Conservation (phyloP, 257 asterid species). For the Cruciata laevipes region DNA sequence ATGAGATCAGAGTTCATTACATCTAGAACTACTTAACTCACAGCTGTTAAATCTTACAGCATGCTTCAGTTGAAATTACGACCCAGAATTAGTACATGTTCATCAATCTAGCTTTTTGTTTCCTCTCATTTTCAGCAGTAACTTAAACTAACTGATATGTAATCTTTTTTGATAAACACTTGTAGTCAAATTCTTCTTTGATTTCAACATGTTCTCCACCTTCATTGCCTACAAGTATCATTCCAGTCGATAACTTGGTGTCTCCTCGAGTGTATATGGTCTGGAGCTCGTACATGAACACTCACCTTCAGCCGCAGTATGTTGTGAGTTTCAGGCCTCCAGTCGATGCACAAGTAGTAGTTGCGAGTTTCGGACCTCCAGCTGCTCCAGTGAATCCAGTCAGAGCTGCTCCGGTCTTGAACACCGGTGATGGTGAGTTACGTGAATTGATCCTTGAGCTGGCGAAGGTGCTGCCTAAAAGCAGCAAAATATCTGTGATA, state of each 20-base stretch:
- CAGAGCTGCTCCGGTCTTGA: too few relatives aligned
- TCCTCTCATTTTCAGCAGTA: conserved; percentile 75
- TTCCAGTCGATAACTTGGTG: conserved; percentile 20
- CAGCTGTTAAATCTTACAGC: too few relatives aligned
- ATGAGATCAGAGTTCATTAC: too few relatives aligned
- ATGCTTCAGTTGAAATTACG: not conserved
- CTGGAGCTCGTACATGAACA: conserved; percentile 26
- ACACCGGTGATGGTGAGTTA: too few relatives aligned
- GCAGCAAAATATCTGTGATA: too few relatives aligned
- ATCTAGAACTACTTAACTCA: too few relatives aligned
- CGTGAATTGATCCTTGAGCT: too few relatives aligned
- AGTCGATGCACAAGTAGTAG: too few relatives aligned
- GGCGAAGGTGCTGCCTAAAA: not conserved
- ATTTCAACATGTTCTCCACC: conserved; percentile 87
- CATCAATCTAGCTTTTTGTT: conserved; percentile 52
- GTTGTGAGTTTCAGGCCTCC: conserved; percentile 25
- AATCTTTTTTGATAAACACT: conserved; percentile 46
- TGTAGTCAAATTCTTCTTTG: conserved; percentile 68
- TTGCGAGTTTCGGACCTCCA: too few relatives aligned
- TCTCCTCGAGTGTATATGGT: conserved; percentile 26
- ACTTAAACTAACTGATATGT: conserved; percentile 65
- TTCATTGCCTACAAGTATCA: conserved; percentile 71
- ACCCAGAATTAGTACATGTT: conserved; percentile 3
- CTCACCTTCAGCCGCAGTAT: conserved; percentile 24
- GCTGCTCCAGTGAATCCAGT: too few relatives aligned